Percentiles rank a stretch among this genome's conserved stretches.
phyloP scores from a whole-genome alignment of 805 yeast genomes.

The Metschnikowia cubensis region DNA sequence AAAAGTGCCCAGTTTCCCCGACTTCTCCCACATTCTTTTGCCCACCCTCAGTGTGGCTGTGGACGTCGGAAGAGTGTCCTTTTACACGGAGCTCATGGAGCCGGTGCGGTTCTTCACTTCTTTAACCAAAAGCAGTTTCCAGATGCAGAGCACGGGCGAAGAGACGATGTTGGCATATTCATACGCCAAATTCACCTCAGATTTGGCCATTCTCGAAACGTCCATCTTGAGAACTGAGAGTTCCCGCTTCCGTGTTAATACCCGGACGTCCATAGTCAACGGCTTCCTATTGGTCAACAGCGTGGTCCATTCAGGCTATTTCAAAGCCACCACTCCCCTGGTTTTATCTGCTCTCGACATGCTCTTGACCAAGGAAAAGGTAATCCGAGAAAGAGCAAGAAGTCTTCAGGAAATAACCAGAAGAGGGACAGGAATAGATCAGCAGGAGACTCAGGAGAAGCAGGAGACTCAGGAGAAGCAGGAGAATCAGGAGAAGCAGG shows the following conservation, averaged over 20 bases:
- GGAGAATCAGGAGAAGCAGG: not conserved
- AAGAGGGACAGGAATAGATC: not conserved
- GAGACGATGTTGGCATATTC: slow-evolving; percentile 2
- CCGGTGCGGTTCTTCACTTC: slow-evolving; percentile 11
- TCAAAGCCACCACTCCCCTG: slow-evolving; percentile 28
- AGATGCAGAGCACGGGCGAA: not conserved
- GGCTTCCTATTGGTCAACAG: slow-evolving; percentile 15
- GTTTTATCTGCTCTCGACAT: slow-evolving; percentile 19
- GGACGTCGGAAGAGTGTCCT: not conserved
- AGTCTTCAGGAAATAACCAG: slow-evolving; percentile 6
- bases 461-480: too few relatives aligned
- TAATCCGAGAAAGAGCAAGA: slow-evolving; percentile 9
- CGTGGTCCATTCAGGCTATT: slow-evolving; percentile 25
- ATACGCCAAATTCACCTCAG: slow-evolving; percentile 16
- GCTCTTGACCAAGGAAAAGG: slow-evolving; percentile 5
- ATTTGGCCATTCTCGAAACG: slow-evolving; percentile 12
- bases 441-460: too few relatives aligned
- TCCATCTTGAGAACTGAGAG: slow-evolving; percentile 24
- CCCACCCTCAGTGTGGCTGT: slow-evolving; percentile 7
- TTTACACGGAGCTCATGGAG: slow-evolving; percentile 6
- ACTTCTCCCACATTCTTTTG: not conserved
- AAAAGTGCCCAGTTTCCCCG: not conserved
- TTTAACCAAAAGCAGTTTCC: slow-evolving; percentile 1
- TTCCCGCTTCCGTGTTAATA: slow-evolving; percentile 21
- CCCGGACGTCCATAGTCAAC: slow-evolving; percentile 12